These are phyloP conservation scores for Trametes punicea DNA, from an alignment of 768 basidiomycete genomes.

Conservation along the genomic window DNA sequence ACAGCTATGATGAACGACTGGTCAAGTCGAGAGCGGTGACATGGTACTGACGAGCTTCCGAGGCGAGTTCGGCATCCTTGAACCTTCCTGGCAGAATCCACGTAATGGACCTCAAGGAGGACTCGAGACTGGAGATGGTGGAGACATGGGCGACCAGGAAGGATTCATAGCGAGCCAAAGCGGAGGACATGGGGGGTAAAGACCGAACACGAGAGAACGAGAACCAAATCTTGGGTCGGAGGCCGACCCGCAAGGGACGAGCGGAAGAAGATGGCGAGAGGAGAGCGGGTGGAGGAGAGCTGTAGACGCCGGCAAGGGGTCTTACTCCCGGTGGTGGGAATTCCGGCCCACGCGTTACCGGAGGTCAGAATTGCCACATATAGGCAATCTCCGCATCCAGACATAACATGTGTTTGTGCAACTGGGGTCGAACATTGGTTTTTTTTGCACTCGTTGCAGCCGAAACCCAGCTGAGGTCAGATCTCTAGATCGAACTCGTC, in stretches of 20 bases:
- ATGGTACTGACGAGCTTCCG: conserved; percentile 79
- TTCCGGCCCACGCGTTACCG: conserved; percentile 10
- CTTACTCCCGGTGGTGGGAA: too few species aligned
- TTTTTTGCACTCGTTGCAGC: background rate
- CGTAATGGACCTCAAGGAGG: conserved; percentile 81
- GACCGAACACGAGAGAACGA: conserved; percentile 9
- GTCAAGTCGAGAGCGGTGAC: conserved; percentile 9
- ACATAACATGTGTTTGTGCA: background rate
- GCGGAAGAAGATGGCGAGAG: conserved; percentile 3
- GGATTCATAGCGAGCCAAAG: conserved; percentile 71
- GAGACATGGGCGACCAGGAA: conserved; percentile 84
- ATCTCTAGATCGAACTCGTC: background rate
- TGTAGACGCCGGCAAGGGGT: too few species aligned
- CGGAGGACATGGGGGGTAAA: conserved; percentile 50
- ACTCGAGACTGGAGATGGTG: conserved; percentile 85
- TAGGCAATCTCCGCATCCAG: background rate
- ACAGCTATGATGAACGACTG: conserved; percentile 8
- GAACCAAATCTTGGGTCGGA: conserved; percentile 5
- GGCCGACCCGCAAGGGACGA: conserved; percentile 18
- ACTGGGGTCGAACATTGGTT: too few species aligned
- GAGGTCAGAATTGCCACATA: background rate
- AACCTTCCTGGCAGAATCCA: conserved; percentile 97
- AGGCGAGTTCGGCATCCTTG: conserved; percentile 95
- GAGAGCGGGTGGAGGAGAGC: background rate
- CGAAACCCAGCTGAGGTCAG: background rate